Base-by-base conservation (phyloP, 495 filamentous ascomycete genomes). In the Chaetomidium leptoderma region DNA sequence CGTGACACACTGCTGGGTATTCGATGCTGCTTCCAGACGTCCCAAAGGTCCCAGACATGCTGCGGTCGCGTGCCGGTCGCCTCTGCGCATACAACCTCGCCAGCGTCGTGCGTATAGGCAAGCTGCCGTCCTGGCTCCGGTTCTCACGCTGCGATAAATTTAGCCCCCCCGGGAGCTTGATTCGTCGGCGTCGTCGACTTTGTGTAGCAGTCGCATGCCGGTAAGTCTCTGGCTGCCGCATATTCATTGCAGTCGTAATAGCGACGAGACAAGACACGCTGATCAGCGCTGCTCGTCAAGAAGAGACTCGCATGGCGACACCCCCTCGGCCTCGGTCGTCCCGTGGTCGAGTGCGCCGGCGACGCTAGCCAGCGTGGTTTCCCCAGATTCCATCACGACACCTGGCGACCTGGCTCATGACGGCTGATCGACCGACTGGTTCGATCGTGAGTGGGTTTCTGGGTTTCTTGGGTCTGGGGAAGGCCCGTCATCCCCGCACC, bases 181-280 rank as follows among this genome's bases (percentile, higher is more conserved):
- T 63, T 63, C 60, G 60, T 46, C 40, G 45, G 16, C 27, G 33
- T 42, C 35, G 46, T 24, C 32, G 30, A 50, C 24, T 23, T 21
- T 19, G 35, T 52, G 51, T 51, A 55, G 51, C 44, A 10, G 24
- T 37, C 26, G 39, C 46, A 58, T 63, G 49, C 49, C 60, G 60
- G 55, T 39, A 63, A 51, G 55, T 58, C 50, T 55, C 37, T 45
- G 21, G 57, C 23, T 55, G 60, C 60, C 60, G 60, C 60, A 59
- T 23, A 48, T 63, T 63, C 60, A 63, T 63, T 58, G 36, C 35
- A 14, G 36, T 53, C 14, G 50, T 39, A 54, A 32, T 49, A 29
- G 36, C 49, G 33, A n/a, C 7, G 32, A 27, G 36, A 17, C 21
- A 16, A 37, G 35, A 40, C 24, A 45, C 26, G 26, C 33, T 40